Evolutionary conservation across 2,329 filamentous ascomycete species (phyloP).

Genomic region (Xylariaceae sp.): DNA sequence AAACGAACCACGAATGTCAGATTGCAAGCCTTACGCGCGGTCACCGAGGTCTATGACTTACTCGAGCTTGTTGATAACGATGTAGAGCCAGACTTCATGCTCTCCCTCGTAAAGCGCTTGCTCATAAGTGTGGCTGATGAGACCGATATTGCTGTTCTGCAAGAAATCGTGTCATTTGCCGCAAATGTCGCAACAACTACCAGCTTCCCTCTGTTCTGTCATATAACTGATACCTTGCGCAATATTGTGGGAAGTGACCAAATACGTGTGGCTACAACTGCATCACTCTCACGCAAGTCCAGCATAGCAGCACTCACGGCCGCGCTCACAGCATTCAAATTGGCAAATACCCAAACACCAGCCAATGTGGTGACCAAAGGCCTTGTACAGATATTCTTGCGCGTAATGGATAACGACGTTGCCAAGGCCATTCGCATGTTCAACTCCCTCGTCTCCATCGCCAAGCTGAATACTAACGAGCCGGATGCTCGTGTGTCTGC

Average conservation of each 20-base stretch:
- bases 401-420: conserved; percentile 63
- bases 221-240: conserved; percentile 51
- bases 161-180: conserved; percentile 61
- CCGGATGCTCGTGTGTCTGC: conserved; percentile 68
- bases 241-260: conserved; percentile 48
- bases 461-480: conserved; percentile 55
- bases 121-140: conserved; percentile 60
- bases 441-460: conserved; percentile 60
- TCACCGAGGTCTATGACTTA: conserved; percentile 57
- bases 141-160: conserved; percentile 60
- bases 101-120: conserved; percentile 57
- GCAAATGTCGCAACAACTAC: conserved; percentile 61
- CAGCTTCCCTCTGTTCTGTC: conserved; percentile 55
- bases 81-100: conserved; percentile 53
- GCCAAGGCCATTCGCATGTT: conserved; percentile 62
- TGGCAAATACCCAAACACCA: conserved; percentile 44
- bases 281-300: conserved; percentile 21
- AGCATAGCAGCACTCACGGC: conserved; percentile 23
- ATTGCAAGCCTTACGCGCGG: conserved; percentile 56
- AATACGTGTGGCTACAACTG: conserved; percentile 39
- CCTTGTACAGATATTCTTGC: conserved; percentile 72
- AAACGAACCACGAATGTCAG: conserved; percentile 59
- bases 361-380: conserved; percentile 69
- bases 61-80: conserved; percentile 56
- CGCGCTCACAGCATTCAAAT: conserved; percentile 18